phyloP scores from a whole-genome alignment of 768 basidiomycete genomes.

The Agrocybe pediades region DNA sequence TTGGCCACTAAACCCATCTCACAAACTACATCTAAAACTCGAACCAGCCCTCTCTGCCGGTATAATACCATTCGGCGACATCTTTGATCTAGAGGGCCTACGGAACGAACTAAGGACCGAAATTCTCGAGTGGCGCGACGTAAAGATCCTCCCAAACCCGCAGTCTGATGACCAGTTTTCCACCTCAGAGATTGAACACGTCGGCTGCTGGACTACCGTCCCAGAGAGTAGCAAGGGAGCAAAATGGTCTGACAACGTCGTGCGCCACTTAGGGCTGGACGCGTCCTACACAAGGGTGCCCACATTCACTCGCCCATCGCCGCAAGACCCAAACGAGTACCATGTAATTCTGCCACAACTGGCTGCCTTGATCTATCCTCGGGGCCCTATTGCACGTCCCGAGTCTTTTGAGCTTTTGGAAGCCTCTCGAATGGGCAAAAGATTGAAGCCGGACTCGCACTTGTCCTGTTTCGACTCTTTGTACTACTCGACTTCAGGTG shows the following conservation, averaged over 20 bases:
- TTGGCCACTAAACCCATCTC: not conserved
- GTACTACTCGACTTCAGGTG: slow-evolving; percentile 32
- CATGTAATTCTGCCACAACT: slow-evolving; percentile 30
- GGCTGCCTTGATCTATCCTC: slow-evolving; percentile 30
- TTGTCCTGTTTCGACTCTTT: slow-evolving; percentile 34
- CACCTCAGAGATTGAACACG: slow-evolving; percentile 14
- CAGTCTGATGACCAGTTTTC: slow-evolving; percentile 18
- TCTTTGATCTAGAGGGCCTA: slow-evolving; percentile 45
- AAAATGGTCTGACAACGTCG: slow-evolving; percentile 22
- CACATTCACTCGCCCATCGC: slow-evolving; percentile 20
- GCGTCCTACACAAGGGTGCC: slow-evolving; percentile 36
- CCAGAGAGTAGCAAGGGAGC: slow-evolving; percentile 22
- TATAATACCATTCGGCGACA: slow-evolving; percentile 38
- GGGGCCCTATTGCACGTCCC: slow-evolving; percentile 17
- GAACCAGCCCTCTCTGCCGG: slow-evolving; percentile 21
- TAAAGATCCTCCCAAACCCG: slow-evolving; percentile 36
- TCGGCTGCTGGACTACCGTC: slow-evolving; percentile 38
- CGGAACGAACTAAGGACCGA: slow-evolving; percentile 36
- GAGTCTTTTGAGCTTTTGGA: slow-evolving; percentile 24
- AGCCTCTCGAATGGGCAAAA: slow-evolving; percentile 24
- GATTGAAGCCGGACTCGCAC: slow-evolving; percentile 28
- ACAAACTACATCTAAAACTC: not conserved
- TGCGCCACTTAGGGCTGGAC: slow-evolving; percentile 36
- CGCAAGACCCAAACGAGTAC: slow-evolving; percentile 16
- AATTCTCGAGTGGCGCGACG: slow-evolving; percentile 50